A percentile compares a stretch with the other conserved stretches of the same genome.
These are phyloP conservation scores for Prosopis cineraria DNA, from an alignment of 306 rosid species.

Conservation along the genomic window DNA sequence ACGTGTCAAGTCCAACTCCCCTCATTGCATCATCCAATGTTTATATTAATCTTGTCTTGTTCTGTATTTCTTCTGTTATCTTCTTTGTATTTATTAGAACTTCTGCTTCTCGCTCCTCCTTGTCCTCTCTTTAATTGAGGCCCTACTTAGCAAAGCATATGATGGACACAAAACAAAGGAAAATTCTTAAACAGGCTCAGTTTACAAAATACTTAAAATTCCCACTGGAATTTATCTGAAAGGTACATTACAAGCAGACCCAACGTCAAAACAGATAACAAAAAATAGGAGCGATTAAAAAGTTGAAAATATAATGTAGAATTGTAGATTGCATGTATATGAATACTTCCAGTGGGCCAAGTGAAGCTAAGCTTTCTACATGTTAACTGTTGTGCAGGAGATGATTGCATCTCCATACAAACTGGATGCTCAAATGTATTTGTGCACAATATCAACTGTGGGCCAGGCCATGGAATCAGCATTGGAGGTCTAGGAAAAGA, in stretches of 20 bases:
- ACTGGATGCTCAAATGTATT: conserved; percentile 75
- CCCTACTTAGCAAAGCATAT: conserved; percentile 30
- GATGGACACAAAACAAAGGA: not conserved
- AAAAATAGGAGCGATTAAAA: not conserved
- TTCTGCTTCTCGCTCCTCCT: conserved; percentile 24
- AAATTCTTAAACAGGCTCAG: not conserved
- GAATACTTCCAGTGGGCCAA: conserved; percentile 1
- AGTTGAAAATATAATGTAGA: not conserved
- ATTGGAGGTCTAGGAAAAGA: conserved; percentile 52
- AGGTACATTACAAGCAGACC: not conserved
- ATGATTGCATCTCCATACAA: conserved; percentile 72
- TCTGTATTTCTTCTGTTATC: not conserved
- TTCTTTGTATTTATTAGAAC: conserved; percentile 14
- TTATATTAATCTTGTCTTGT: not conserved
- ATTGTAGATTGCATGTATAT: not conserved
- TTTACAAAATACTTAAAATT: not conserved
- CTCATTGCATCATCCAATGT: conserved; percentile 3
- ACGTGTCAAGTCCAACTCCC: conserved; percentile 30
- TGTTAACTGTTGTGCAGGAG: conserved; percentile 48
- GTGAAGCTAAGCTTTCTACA: not conserved
- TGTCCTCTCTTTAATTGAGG: conserved; percentile 28
- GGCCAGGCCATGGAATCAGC: conserved; percentile 65
- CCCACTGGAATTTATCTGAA: not conserved
- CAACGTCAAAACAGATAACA: not conserved
- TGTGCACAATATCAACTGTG: conserved; percentile 68